Base-by-base conservation (phyloP, 768 basidiomycete species). In the Suillus brevipes region DNA sequence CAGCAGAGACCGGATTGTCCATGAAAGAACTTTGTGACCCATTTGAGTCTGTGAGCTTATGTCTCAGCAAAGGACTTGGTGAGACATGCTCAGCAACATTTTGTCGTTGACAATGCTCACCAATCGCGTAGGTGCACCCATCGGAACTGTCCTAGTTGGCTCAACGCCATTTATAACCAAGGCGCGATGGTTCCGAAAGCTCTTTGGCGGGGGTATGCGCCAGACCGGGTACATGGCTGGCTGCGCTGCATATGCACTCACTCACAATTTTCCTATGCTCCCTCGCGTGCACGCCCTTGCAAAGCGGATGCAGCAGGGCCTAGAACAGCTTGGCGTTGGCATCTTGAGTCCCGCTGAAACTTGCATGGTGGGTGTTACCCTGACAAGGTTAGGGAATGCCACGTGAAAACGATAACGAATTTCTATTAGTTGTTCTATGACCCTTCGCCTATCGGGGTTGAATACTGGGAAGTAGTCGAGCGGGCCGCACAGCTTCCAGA, bases 11-110 rank as follows among this genome's bases (percentile, higher is more conserved):
- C 1, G 83, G 78, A 14, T 87, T 76, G 9, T 72, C 89, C 9
- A 73, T 99, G 43, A 87, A 88, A 63, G 89, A 90, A 64, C 87
- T 99, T 10, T 91, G 90, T 70, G 86, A 83, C 16, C 95, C 95
- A 0, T 98, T 99, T 77, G 95, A 98, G 73, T 88, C 91, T 1
- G 88, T 93, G 70, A 93, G 90, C 65, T 74, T 95, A 8, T 98
- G 95, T 83, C 88, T 98, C 76, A 95, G 92, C 80, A 98, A 97
- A 79, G 95, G 95, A 49, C 82, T 97, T 61, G 94, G 94, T 93
- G 66, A 63, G 81, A 76, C 7, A 40, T 37, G 6, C 37, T 12
- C 40, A 2, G 1, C 10, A 31, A 28, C 12, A 23, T 13, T 23
- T 13, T 38, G 18, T 62, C 23, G 20, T 62, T 28, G 40, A 57